Evolutionary conservation across 1,284 basidiomycete genomes (phyloP), one percentile per base, ranked within the genome.

Genomic region (Ceratobasidium sp.): DNA sequence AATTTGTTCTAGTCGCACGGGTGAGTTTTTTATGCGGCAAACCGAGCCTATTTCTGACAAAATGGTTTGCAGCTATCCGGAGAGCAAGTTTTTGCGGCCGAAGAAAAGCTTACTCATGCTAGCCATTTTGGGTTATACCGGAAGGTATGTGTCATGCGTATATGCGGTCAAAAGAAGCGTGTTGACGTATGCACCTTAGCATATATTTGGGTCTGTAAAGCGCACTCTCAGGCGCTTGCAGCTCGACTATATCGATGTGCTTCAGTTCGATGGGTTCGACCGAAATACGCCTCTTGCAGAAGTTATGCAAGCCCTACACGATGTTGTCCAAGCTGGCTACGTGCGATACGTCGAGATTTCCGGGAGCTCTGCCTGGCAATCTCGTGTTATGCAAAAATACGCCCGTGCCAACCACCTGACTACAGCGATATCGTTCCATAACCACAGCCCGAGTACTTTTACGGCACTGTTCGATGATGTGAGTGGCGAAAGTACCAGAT

Each of bases 51-150:
- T 39, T 51, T 58, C 26, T 60, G n/a, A 67, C 44, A 60, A 69
- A 53, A 81, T 51, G 81, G n/a, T n/a, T 26, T 13, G 5, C 42
- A 70, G 55, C 40, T 58, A 42, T 56, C 68, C 79, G 46, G 82
- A 77, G 77, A 71, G 77, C 42, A 83, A 84, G 80, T 82, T 84
- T 33, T 81, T 49, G 53, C 66, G 60, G 49, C 67, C 18, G 60
- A 63, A n/a, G 70, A 77, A 51, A 40, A 70, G 76, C n/a, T 39
- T 28, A 84, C 84, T 20, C 82, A 84, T 55, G 81, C 85, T 40
- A 86, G 86, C 79, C 85, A 86, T 78, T 77, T 83, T 26, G 86
- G 86, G 5, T 81, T 85, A 23, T 83, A 80, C 70, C 84, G 85
- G 58, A 85, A 84, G 80, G 84, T 84, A 28, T 12, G 69, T 56